Evolutionary conservation across 1,284 basidiomycete species (phyloP), one percentile per base, ranked within the genome.

Genomic region (Schizophyllum commune): DNA sequence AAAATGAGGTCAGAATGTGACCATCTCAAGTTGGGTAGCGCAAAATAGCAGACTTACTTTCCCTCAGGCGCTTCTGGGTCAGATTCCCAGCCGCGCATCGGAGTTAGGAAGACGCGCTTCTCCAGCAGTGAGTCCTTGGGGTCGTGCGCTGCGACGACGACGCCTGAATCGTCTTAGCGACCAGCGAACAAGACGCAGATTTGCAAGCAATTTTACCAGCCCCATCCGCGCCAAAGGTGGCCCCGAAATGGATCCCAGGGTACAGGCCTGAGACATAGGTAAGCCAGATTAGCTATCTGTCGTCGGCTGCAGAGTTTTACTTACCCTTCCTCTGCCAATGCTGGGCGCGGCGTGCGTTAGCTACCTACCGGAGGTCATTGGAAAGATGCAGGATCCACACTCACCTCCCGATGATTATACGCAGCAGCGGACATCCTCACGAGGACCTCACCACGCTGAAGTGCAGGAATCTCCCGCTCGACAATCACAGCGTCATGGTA

Each of bases 371-470:
- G 34, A 39, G 34, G 13, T 6, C 13, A 7, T 39, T 6, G 34
- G 13, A 39, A 7, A 39, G 6, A 39, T 6, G 6, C 6, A 6
- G 34, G 7, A 39, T 39, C 13, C 34, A 6, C 34, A 13, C 34
- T 61, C 66, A 92, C 90, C 70, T 93, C 92, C 68, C 88, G 77
- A 65, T 86, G 88, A 70, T 94, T 94, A 76, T 91, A 91, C n/a
- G 82, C 84, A 0, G 81, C 88, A 8, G 90, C 89, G 17, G 74
- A 74, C 55, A 90, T 81, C 69, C 80, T 83, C 17, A 92, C 85
- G 2, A 91, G 75, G 1, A 92, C 71, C 69, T 90, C 76, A 1
- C 82, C 85, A 0, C 71, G 63, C 64, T 81, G 75, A 59, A 88
- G 75, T n/a, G 70, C 53, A 9, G 80, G 78, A 55, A 89, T 68